Percentiles rank a stretch among this genome's conserved stretches.
Evolutionary conservation across 768 basidiomycete genomes (phyloP).

Genomic region (Termitomyces sp.): DNA sequence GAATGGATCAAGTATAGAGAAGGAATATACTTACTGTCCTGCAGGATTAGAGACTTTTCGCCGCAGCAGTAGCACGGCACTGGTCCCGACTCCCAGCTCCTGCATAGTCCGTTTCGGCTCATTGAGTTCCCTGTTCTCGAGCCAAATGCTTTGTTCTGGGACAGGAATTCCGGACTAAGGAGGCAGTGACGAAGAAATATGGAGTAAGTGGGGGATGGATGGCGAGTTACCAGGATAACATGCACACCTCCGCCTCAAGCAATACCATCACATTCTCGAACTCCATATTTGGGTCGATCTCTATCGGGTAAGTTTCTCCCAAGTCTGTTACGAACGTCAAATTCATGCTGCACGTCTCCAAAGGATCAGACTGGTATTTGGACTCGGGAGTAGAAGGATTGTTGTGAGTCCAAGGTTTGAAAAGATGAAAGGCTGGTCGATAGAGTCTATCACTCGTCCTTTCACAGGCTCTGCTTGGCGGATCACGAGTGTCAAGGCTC

Average conservation of each 20-base stretch:
- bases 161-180: constrained; percentile 70
- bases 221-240: neutral
- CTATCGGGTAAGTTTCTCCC: constrained; percentile 63
- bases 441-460: constrained; percentile 3
- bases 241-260: constrained; percentile 90
- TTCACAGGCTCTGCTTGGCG: constrained; percentile 3
- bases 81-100: constrained; percentile 50
- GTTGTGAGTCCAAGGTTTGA: neutral
- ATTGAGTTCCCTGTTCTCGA: constrained; percentile 62
- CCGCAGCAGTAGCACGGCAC: constrained; percentile 66
- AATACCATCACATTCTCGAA: constrained; percentile 91
- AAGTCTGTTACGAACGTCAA: constrained; percentile 70
- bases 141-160: constrained; percentile 69
- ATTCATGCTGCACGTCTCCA: constrained; percentile 43
- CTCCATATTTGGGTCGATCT: constrained; percentile 89
- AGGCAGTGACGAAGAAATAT: neutral
- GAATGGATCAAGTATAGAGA: neutral
- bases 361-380: constrained; percentile 6
- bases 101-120: constrained; percentile 67
- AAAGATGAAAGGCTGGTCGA: neutral
- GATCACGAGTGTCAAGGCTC: constrained; percentile 4
- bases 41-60: constrained; percentile 47
- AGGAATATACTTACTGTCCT: constrained; percentile 33
- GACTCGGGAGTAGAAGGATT: constrained; percentile 5
- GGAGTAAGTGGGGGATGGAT: neutral